These are phyloP conservation scores for Teratosphaeriaceae sp. DNA, from an alignment of 2,329 filamentous ascomycete genomes.

Conservation along the genomic window DNA sequence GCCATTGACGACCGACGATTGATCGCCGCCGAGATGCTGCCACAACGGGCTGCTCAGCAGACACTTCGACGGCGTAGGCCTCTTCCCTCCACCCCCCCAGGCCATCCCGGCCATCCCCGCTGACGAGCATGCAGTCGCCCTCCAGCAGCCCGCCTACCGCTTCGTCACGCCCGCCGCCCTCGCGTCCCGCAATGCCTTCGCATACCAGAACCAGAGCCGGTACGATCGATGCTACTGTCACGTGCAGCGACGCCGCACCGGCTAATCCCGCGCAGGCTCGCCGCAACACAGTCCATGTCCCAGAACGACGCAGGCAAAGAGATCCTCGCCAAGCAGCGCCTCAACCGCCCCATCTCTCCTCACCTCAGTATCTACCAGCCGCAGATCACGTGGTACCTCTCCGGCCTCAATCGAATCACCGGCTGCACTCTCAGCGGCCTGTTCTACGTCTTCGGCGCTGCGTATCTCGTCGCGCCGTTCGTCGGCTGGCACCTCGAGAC, in stretches of 20 bases:
- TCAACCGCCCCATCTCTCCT: constrained; percentile 72
- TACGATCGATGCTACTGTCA: constrained; percentile 23
- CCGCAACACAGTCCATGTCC: constrained; percentile 48
- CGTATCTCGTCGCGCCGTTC: constrained; percentile 74
- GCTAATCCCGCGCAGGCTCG: constrained; percentile 29
- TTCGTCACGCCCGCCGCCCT: constrained; percentile 40
- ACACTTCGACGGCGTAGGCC: constrained; percentile 31
- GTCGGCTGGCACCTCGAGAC: constrained; percentile 65
- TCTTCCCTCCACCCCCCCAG: not conserved
- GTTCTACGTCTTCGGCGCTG: constrained; percentile 72
- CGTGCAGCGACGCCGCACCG: not conserved
- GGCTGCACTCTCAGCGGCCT: constrained; percentile 63
- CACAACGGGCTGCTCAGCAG: constrained; percentile 39
- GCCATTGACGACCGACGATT: no score
- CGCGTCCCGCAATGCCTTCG: constrained; percentile 32
- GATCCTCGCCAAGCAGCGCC: constrained; percentile 76
- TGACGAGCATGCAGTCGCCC: constrained; percentile 33
- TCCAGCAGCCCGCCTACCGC: constrained; percentile 40
- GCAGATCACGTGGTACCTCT: constrained; percentile 77
- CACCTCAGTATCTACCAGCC: constrained; percentile 82
- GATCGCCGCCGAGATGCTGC: constrained; percentile 33
- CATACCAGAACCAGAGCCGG: constrained; percentile 45
- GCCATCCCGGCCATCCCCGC: constrained; percentile 1
- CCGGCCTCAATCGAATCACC: constrained; percentile 76
- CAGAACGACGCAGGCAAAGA: constrained; percentile 45